Conservation (phyloP, 2,329 filamentous ascomycete species). For the Pyrenophora tritici-repentis region DNA sequence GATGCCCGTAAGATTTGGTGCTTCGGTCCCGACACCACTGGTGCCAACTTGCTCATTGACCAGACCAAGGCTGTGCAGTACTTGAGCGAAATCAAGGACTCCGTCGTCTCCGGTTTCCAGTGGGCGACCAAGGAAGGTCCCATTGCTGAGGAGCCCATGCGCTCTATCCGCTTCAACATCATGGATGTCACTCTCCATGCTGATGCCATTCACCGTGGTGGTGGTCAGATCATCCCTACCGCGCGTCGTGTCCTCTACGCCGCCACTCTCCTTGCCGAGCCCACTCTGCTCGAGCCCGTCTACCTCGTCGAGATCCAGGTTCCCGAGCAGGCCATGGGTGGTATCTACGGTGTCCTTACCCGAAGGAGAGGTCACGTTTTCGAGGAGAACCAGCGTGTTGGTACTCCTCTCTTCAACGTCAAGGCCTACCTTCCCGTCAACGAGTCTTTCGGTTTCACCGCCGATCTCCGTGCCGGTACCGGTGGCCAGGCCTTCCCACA, state of each 20-base stretch:
- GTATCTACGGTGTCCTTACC: constrained; percentile 99
- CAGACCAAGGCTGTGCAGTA: constrained; percentile 99
- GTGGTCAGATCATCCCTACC: constrained; percentile 98
- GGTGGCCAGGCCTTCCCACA: constrained; percentile 99
- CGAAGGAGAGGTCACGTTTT: constrained; percentile 99
- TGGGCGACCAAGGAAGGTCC: constrained; percentile 99
- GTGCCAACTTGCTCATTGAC: constrained; percentile 97
- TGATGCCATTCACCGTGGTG: constrained; percentile 99
- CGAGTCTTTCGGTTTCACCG: constrained; percentile 99
- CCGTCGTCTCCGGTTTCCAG: constrained; percentile 99
- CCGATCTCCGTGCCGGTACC: constrained; percentile 90
- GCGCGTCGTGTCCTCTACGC: constrained; percentile 97
- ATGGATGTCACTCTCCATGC: constrained; percentile 99
- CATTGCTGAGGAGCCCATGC: constrained; percentile 97
- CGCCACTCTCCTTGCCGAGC: constrained; percentile 85
- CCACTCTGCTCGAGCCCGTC: constrained; percentile 92
- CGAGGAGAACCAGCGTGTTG: constrained; percentile 95
- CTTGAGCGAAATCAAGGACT: constrained; percentile 99
- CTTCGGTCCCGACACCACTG: constrained; percentile 96
- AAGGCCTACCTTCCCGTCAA: constrained; percentile 96
- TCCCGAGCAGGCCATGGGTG: constrained; percentile 97
- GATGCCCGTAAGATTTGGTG: constrained; percentile 99
- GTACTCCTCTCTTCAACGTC: constrained; percentile 99
- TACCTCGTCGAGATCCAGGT: constrained; percentile 99
- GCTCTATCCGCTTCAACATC: constrained; percentile 96